A percentile compares a stretch with the other conserved stretches of the same genome.
phyloP scores from a whole-genome alignment of 371 early-diverging fungal species.

The Mucor saturninus region DNA sequence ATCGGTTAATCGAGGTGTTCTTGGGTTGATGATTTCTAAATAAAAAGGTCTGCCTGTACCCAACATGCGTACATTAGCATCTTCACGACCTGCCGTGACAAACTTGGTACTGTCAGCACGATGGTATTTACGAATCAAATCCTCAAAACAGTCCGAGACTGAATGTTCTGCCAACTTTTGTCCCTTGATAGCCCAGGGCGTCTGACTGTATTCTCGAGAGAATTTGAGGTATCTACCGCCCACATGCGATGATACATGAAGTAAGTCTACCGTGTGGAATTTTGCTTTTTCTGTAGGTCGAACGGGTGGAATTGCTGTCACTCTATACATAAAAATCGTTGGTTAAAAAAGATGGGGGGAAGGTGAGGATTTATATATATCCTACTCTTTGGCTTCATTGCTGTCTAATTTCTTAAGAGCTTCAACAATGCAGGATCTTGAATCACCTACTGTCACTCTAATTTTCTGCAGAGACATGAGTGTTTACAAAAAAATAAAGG shows the following conservation, averaged over 20 bases:
- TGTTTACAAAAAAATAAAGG: neutral
- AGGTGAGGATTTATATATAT: constrained; percentile 28
- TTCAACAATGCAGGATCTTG: constrained; percentile 57
- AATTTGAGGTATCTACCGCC: constrained; percentile 88
- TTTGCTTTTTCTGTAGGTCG: constrained; percentile 34
- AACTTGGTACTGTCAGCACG: constrained; percentile 74
- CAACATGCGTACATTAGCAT: constrained; percentile 96
- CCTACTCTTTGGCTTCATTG: constrained; percentile 56
- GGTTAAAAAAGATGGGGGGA: neutral
- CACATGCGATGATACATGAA: constrained; percentile 56
- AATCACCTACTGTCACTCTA: constrained; percentile 56
- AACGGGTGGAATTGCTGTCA: constrained; percentile 55
- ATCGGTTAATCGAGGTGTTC: constrained; percentile 31
- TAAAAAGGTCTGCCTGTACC: constrained; percentile 96
- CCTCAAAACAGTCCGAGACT: constrained; percentile 83
- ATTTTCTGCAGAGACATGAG: constrained; percentile 33
- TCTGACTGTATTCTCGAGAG: constrained; percentile 84
- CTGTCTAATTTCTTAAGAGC: constrained; percentile 58
- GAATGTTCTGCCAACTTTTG: constrained; percentile 73
- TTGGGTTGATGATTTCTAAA: constrained; percentile 86
- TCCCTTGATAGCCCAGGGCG: constrained; percentile 83
- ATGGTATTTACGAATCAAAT: constrained; percentile 59
- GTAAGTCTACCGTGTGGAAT: constrained; percentile 42
- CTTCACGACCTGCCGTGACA: constrained; percentile 93
- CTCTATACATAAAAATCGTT: constrained; percentile 15